phyloP scores from a whole-genome alignment of 2,329 filamentous ascomycete species.

The Cryphonectria japonica region DNA sequence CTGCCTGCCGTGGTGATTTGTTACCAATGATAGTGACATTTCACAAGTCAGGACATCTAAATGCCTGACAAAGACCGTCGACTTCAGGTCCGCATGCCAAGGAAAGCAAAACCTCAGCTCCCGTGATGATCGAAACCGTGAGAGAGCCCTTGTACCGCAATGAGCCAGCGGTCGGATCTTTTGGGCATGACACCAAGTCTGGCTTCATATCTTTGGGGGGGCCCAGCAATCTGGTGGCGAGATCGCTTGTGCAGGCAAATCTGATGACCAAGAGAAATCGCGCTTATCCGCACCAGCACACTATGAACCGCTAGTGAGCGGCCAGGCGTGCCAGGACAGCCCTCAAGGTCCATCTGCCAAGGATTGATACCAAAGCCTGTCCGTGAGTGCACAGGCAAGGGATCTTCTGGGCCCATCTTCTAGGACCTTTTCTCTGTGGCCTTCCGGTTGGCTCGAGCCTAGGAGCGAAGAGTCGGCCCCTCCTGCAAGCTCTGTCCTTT shows the following conservation, averaged over 20 bases:
- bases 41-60: neutral
- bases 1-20: conserved; percentile 4
- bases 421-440: neutral
- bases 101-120: neutral
- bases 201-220: conserved; percentile 2
- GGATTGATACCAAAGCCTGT: conserved; percentile 6
- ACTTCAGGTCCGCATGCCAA: neutral
- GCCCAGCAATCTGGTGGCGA: conserved; percentile 25
- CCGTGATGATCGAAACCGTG: neutral
- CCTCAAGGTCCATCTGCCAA: conserved; percentile 5
- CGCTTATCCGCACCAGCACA: conserved; percentile 20
- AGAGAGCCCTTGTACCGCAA: neutral
- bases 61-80: neutral
- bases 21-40: neutral
- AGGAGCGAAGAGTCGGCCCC: conserved; percentile 5
- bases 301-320: neutral
- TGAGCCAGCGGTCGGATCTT: neutral
- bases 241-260: conserved; percentile 19
- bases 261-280: conserved; percentile 24
- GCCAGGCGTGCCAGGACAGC: neutral
- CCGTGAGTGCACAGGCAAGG: neutral
- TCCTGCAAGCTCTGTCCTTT: neutral
- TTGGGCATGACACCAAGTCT: neutral
- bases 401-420: neutral
- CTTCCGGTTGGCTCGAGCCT: conserved; percentile 6